Percentiles rank a stretch among this genome's conserved stretches.
phyloP scores from a whole-genome alignment of 164 flowering plant genomes.

The Aristolochia contorta region DNA sequence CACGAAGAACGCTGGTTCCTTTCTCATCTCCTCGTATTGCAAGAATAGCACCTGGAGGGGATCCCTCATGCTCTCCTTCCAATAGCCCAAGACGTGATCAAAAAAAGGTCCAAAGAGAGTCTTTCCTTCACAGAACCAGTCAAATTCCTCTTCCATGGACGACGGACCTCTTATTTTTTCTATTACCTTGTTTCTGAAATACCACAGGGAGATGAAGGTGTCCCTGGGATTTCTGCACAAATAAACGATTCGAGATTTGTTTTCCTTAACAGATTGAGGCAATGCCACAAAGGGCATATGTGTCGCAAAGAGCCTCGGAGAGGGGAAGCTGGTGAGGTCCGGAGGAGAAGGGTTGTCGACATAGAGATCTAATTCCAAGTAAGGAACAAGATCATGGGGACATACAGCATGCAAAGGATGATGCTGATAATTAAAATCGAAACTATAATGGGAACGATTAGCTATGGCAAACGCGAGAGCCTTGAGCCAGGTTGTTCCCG shows the following conservation, averaged over 20 bases:
- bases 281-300: neutral
- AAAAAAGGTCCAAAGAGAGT: conserved; percentile 1
- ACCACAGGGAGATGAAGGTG: conserved; percentile 8
- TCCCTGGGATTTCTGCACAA: conserved; percentile 7
- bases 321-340: neutral
- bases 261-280: neutral
- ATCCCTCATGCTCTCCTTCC: conserved; percentile 3
- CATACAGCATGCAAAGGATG: neutral
- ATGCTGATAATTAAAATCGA: too few relatives aligned
- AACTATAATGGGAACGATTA: too few relatives aligned
- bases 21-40: conserved; percentile 4
- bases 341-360: neutral
- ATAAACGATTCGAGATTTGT: neutral
- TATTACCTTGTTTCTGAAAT: neutral
- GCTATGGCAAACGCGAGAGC: too few relatives aligned
- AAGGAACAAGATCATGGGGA: neutral
- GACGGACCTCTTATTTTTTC: neutral
- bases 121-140: conserved; percentile 2
- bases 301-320: conserved; percentile 4
- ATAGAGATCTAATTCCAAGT: neutral
- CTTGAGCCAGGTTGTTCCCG: too few relatives aligned
- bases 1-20: neutral
- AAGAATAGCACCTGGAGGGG: conserved; percentile 1
- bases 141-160: conserved; percentile 4
- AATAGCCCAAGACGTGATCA: conserved; percentile 8